Evolutionary conservation across 2,329 filamentous ascomycete species (phyloP), one percentile per base, ranked within the genome.

Genomic region (Phialophora tarda): DNA sequence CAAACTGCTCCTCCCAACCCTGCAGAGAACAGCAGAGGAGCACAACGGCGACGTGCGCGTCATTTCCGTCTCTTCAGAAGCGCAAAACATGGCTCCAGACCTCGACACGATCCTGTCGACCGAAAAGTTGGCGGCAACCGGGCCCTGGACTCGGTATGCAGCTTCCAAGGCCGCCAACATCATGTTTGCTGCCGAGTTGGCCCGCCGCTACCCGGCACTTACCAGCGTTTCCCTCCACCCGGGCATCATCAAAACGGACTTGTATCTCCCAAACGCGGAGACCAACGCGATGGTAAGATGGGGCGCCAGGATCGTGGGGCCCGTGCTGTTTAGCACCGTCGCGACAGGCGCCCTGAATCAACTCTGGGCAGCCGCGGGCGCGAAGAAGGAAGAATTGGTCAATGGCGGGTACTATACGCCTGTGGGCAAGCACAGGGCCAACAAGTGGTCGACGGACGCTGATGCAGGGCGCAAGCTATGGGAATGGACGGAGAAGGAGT

Each of bases 81-180:
- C 74, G 12, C 75, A 76, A 63, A 69, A 73, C n/a, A 66, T 75
- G 26, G 74, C 75, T 0, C 79, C 80, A 0, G 67, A 73, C 1
- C 73, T 78, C 63, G 72, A 78, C 34, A 73, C 73, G 4, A 77
- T 82, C 71, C 77, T 76, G 4, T 79, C 78, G 7, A 79, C 78
- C 0, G 64, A 74, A 1, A 71, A 72, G 1, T 74, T 82, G 1
- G 68, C 79, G 26, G 66, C 67, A 0, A 64, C 73, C 4, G 79
- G 77, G 38, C 78, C 80, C 3, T 82, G 79, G 77, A 73, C 75
- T 2, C 81, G 82, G 1, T 86, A 86, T 69, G 81, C 77, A 8
- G 80, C 82, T n/a, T 82, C 80, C 65, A 86, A 85, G 71, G 77
- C 82, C 0, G 83, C 82, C 2, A 84, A 82, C 60, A 78, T 84